Evolutionary conservation across 441 rosid genomes (phyloP).

Genomic region (Erysimum pusillum): DNA sequence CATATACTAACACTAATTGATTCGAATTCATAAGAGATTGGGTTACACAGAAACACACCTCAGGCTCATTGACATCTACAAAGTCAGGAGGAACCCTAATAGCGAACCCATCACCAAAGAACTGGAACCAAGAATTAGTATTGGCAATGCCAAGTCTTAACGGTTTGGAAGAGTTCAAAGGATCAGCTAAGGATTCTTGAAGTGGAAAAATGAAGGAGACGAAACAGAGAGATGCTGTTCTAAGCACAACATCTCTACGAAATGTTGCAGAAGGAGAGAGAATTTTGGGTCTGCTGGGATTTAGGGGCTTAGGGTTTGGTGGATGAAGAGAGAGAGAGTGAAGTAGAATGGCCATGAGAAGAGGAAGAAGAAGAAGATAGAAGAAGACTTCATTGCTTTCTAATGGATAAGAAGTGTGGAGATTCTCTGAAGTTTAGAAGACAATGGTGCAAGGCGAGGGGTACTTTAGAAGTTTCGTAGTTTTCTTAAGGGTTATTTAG

Average conservation of each 20-base stretch:
- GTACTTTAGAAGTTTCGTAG: conserved; percentile 5
- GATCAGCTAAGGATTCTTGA: conserved; percentile 61
- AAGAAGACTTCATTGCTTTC: conserved; percentile 52
- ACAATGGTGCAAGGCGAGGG: conserved; percentile 10
- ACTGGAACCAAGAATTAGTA: conserved; percentile 90
- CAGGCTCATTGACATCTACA: conserved; percentile 86
- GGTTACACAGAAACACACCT: conserved; percentile 53
- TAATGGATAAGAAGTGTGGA: conserved; percentile 43
- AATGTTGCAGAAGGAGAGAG: conserved; percentile 40
- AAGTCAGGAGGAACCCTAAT: conserved; percentile 90
- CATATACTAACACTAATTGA: background rate
- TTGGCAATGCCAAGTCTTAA: conserved; percentile 66
- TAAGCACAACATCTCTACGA: conserved; percentile 63
- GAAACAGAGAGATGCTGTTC: conserved; percentile 56
- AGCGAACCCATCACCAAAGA: conserved; percentile 84
- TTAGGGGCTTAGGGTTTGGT: conserved; percentile 49
- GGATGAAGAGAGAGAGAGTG: conserved; percentile 54
- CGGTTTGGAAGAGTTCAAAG: conserved; percentile 56
- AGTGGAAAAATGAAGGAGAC: conserved; percentile 54
- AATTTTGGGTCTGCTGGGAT: conserved; percentile 34
- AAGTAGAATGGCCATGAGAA: conserved; percentile 75
- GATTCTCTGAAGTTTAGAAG: conserved; percentile 7
- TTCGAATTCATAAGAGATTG: conserved; percentile 4
- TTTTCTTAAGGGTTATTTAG: background rate
- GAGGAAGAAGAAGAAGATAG: conserved; percentile 33